Conservation (phyloP, 768 basidiomycete genomes). For the Sistotremastrum niveocremeum region DNA sequence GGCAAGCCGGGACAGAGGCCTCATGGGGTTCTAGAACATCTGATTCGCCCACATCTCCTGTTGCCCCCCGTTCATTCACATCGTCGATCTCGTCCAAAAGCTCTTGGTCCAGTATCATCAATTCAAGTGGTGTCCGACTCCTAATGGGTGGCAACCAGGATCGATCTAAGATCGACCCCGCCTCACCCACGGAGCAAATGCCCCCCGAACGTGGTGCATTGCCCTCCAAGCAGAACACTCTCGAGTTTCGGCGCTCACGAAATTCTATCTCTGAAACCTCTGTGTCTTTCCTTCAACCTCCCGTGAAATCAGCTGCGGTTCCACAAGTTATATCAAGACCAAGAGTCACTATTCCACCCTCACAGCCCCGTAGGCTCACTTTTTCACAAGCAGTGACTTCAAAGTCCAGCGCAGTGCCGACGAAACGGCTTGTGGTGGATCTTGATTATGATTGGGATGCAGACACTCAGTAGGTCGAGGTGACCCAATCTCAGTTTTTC, state of each 20-base stretch:
- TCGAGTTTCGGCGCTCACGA: slow-evolving; percentile 1
- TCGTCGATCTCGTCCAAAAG: slow-evolving; percentile 55
- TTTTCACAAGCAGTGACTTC: too few species aligned
- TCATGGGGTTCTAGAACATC: slow-evolving; percentile 41
- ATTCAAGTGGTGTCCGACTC: slow-evolving; percentile 50
- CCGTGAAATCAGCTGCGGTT: too few species aligned
- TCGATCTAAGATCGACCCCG: slow-evolving; percentile 30
- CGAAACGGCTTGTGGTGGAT: too few species aligned
- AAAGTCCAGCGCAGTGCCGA: too few species aligned
- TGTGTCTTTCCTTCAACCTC: too few species aligned
- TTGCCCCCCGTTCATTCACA: slow-evolving; percentile 25
- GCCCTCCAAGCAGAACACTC: slow-evolving; percentile 3
- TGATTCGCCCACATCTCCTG: slow-evolving; percentile 27
- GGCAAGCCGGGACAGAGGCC: slow-evolving; percentile 28
- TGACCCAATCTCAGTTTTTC: neutral
- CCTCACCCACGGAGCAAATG: slow-evolving; percentile 22
- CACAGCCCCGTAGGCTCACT: too few species aligned
- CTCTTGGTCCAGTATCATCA: slow-evolving; percentile 74
- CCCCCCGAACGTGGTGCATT: too few species aligned
- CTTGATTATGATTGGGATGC: too few species aligned
- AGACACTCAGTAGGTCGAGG: too few species aligned
- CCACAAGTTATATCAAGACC: too few species aligned
- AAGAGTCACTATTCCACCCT: too few species aligned
- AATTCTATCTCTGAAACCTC: too few species aligned
- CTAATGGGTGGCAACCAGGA: slow-evolving; percentile 53